Percentiles rank a stretch among this genome's conserved stretches.
phyloP scores from a whole-genome alignment of 345 rosid species.

The Linum lewisii region DNA sequence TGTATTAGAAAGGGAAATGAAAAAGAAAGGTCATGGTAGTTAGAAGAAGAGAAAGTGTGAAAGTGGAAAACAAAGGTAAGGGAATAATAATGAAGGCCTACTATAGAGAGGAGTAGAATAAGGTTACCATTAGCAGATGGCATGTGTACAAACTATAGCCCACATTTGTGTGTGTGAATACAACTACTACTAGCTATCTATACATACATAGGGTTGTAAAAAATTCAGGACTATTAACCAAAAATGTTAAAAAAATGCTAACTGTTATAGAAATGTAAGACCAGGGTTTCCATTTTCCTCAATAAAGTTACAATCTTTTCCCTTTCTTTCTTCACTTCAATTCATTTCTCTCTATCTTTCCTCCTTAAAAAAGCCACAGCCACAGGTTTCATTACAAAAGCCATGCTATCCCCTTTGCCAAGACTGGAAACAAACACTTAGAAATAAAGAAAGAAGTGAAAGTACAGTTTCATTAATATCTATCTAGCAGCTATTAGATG shows the following conservation, averaged over 20 bases:
- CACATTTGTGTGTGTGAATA: no score
- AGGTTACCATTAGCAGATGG: no score
- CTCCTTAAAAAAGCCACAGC: background rate
- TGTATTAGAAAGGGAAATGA: no score
- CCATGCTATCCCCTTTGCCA: background rate
- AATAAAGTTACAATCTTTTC: background rate
- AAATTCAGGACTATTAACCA: background rate
- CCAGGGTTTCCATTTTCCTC: background rate
- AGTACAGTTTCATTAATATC: no score
- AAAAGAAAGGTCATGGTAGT: no score
- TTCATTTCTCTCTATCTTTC: background rate
- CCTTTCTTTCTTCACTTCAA: background rate
- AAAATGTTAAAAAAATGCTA: background rate
- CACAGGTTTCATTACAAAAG: background rate
- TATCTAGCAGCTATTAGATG: no score
- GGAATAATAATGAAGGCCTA: no score
- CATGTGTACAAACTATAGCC: no score
- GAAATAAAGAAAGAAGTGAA: no score
- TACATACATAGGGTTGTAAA: background rate
- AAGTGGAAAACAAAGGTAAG: no score
- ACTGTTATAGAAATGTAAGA: background rate
- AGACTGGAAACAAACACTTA: background rate
- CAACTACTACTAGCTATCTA: background rate
- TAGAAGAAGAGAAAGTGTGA: no score
- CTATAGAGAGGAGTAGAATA: no score